A percentile compares a stretch with the other conserved stretches of the same genome.
These are phyloP conservation scores for Anaeramoeba ignava DNA, from an alignment of 78 protist species.

Conservation along the genomic window DNA sequence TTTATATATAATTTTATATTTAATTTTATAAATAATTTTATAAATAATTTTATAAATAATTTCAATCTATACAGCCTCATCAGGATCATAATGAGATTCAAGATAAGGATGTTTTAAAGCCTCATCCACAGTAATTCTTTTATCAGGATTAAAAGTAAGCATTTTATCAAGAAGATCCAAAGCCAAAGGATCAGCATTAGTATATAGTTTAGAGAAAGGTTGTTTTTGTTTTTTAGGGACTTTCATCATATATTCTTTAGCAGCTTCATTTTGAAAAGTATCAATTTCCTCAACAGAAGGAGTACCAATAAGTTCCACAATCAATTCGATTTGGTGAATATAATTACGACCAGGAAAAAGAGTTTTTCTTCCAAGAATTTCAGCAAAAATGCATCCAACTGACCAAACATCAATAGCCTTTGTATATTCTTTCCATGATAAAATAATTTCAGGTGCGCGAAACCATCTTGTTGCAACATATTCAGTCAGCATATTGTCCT, in stretches of 20 bases:
- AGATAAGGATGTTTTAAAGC: conserved; percentile 33
- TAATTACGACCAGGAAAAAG: conserved; percentile 59
- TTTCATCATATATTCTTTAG: background rate
- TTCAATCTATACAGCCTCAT: no score
- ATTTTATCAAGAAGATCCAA: conserved; percentile 64
- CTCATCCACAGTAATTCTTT: conserved; percentile 44
- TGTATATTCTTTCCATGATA: conserved; percentile 50
- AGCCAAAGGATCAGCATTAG: conserved; percentile 30
- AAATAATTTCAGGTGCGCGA: conserved; percentile 83
- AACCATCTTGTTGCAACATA: conserved; percentile 94
- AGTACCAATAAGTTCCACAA: conserved; percentile 57
- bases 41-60: no score
- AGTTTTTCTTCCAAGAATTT: conserved; percentile 35
- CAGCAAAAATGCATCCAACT: conserved; percentile 68
- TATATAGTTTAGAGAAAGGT: conserved; percentile 12
- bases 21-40: no score
- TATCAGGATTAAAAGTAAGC: conserved; percentile 74
- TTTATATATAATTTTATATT: no score
- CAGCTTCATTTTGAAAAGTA: conserved; percentile 8
- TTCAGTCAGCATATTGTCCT: conserved; percentile 24
- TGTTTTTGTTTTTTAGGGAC: conserved; percentile 1
- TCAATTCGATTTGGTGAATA: conserved; percentile 57
- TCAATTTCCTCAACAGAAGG: conserved; percentile 61
- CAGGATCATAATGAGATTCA: conserved; percentile 9
- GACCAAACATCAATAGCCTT: conserved; percentile 62